Evolutionary conservation across 2,329 filamentous ascomycete genomes (phyloP), one percentile per base, ranked within the genome.

Genomic region (Colletotrichum scovillei): DNA sequence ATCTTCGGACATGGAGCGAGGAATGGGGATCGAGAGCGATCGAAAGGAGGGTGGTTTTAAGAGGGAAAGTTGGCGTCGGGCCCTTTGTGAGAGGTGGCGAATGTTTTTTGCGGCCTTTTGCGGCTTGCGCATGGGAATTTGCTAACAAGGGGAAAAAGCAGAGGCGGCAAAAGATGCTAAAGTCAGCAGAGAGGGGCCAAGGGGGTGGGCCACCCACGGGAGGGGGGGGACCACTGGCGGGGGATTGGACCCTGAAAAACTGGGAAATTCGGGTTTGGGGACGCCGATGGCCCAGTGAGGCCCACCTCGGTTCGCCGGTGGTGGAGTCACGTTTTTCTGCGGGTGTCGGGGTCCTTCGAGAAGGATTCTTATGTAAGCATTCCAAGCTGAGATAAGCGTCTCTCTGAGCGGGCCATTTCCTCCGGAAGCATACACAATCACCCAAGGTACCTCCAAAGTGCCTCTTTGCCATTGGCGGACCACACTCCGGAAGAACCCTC

Each of bases 171-270:
- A 53, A 42, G 55, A 67, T 58, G 57, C 64, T 19, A 38, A 62
- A 42, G 55, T 63, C 64, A 57, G 64, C 49, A 57, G 52, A 52
- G 30, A 35, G 32, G 32, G 32, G 32, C 32, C 32, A 35, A 35
- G 32, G 32, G 32, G 32, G 32, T 35, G 32, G 32, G 32, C 32
- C 32, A 24, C 24, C 24, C 24, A 24, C 24, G 3, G 2, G 24
- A 24, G 58, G 2, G 6, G 22, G 35, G 42, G 53, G 53, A 16
- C 53, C 53, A 32, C 28, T 24, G 24, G 53, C 30, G 22, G 3
- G 14, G 49, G 30, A 24, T 53, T 64, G 66, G 69, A 72, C 69
- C 69, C 69, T 72, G 69, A 72, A 69, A 69, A 69, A 72, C 28
- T 32, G 28, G 42, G 35, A 28, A 19, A 5, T n/a, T 22, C 19